A percentile compares a stretch with the other conserved stretches of the same genome.
Conservation (phyloP, 805 yeast genomes). For the Kuraishia borneana region DNA sequence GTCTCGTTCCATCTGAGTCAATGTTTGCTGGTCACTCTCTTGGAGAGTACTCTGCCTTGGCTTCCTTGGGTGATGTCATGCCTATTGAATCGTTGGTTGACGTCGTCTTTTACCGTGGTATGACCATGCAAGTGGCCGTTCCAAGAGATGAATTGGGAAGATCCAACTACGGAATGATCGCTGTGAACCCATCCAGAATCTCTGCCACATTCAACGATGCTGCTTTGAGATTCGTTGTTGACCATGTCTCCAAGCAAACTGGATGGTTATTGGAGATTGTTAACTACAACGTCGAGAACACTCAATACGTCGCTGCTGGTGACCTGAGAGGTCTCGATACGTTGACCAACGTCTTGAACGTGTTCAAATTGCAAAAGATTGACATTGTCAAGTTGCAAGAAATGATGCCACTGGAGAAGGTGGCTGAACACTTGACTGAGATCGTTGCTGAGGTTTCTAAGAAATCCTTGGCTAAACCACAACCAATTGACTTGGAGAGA, state of each 20-base stretch:
- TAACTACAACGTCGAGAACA: slow-evolving; percentile 95
- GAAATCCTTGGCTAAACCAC: slow-evolving; percentile 78
- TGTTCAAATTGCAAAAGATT: slow-evolving; percentile 87
- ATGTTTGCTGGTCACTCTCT: slow-evolving; percentile 98
- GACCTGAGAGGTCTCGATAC: slow-evolving; percentile 93
- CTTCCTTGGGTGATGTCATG: slow-evolving; percentile 97
- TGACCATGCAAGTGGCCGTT: slow-evolving; percentile 99
- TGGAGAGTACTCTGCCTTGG: slow-evolving; percentile 97
- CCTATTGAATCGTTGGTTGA: slow-evolving; percentile 95
- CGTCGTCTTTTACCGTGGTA: slow-evolving; percentile 98
- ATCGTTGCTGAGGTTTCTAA: slow-evolving; percentile 79
- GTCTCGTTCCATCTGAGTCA: slow-evolving; percentile 85
- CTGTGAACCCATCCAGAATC: slow-evolving; percentile 93
- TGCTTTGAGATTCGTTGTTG: slow-evolving; percentile 90
- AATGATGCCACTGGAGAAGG: slow-evolving; percentile 75
- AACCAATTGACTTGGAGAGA: slow-evolving; percentile 94
- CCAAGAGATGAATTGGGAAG: slow-evolving; percentile 94
- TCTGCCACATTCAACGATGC: slow-evolving; percentile 83
- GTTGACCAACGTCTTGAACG: slow-evolving; percentile 84
- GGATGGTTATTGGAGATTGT: slow-evolving; percentile 96
- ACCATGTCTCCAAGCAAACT: slow-evolving; percentile 73
- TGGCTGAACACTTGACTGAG: slow-evolving; percentile 77
- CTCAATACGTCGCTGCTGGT: slow-evolving; percentile 98
- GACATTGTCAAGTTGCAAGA: slow-evolving; percentile 83
- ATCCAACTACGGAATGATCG: slow-evolving; percentile 99